phyloP scores from a whole-genome alignment of 345 rosid species.

The Melaleuca alternifolia region DNA sequence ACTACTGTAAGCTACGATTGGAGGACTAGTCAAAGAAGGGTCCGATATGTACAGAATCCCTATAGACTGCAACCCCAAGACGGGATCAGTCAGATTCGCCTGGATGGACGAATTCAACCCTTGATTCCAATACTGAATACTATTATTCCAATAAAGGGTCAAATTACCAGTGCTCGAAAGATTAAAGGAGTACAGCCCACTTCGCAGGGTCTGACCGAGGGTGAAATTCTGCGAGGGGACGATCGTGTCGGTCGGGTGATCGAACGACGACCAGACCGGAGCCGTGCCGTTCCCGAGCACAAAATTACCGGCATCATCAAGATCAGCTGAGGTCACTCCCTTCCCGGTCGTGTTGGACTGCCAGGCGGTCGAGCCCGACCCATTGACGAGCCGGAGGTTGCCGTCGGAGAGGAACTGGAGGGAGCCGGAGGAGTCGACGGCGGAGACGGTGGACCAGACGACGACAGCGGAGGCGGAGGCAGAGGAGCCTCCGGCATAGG shows the following conservation, averaged over 20 bases:
- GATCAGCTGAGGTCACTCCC: conserved; percentile 39
- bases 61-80: conserved; percentile 22
- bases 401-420: conserved; percentile 42
- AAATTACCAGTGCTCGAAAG: conserved; percentile 29
- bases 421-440: conserved; percentile 38
- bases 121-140: conserved; percentile 29
- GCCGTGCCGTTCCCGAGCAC: conserved; percentile 11
- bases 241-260: conserved; percentile 37
- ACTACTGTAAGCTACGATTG: conserved; percentile 23
- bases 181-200: conserved; percentile 43
- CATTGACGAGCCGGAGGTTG: conserved; percentile 44
- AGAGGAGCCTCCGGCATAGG: conserved; percentile 22
- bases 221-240: conserved; percentile 46
- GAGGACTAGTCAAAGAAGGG: conserved; percentile 7
- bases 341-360: conserved; percentile 24
- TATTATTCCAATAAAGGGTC: conserved; percentile 42
- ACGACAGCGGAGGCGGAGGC: conserved; percentile 25
- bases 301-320: conserved; percentile 47
- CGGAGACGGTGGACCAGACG: conserved; percentile 31
- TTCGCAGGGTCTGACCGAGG: conserved; percentile 6
- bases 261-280: conserved; percentile 51
- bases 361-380: conserved; percentile 51
- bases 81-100: conserved; percentile 32
- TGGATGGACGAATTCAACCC: conserved; percentile 32
- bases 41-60: conserved; percentile 30